phyloP scores from a whole-genome alignment of 2,329 filamentous ascomycete species.

The Colletotrichum tropicale region DNA sequence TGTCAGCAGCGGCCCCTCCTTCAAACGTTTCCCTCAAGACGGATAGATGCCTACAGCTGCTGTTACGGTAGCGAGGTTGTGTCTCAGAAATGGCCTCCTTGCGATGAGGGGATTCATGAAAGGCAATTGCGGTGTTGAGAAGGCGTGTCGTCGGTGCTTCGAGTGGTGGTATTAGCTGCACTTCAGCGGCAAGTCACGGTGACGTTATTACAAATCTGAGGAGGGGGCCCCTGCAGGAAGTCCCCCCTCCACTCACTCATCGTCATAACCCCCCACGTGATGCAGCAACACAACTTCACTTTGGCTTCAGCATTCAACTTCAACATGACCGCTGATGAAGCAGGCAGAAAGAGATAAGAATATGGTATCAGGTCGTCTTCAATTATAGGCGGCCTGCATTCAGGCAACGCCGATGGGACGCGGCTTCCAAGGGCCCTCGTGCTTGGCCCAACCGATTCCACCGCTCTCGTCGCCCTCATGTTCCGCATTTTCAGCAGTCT shows the following conservation, averaged over 20 bases:
- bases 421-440: constrained; percentile 58
- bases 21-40: background rate
- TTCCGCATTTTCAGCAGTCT: constrained; percentile 2
- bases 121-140: background rate
- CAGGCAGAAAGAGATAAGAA: background rate
- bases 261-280: constrained; percentile 11
- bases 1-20: background rate
- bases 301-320: background rate
- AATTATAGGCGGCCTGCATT: background rate
- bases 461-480: constrained; percentile 12
- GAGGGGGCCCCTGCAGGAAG: background rate
- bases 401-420: constrained; percentile 63
- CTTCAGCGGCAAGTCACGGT: constrained; percentile 4
- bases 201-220: constrained; percentile 20
- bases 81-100: constrained; percentile 36
- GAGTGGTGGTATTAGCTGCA: background rate
- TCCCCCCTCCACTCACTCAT: background rate
- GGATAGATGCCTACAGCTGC: constrained; percentile 30
- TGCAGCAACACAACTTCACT: background rate
- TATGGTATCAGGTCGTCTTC: background rate
- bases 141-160: background rate
- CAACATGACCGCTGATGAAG: background rate
- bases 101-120: constrained; percentile 48
- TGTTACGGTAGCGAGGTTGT: constrained; percentile 31
- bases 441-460: constrained; percentile 51